A percentile compares a stretch with the other conserved stretches of the same genome.
Conservation (phyloP, 306 rosid genomes). For the Vigna unguiculata region DNA sequence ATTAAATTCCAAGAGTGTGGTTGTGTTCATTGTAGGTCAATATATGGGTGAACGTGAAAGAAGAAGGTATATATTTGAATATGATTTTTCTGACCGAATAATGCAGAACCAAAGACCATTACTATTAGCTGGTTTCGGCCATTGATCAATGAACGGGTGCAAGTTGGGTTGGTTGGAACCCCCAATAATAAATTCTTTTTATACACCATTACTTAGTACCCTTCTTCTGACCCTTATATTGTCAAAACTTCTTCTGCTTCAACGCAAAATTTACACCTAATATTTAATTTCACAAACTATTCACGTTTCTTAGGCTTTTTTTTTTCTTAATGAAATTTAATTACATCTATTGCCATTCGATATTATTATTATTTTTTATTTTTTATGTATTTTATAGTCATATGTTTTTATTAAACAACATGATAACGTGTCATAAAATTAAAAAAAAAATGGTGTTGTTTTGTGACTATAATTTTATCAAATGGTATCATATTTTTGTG, state of each 20-base stretch:
- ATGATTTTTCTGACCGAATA: conserved; percentile 46
- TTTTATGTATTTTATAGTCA: too few species aligned
- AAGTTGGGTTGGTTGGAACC: conserved; percentile 31
- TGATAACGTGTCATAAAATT: too few species aligned
- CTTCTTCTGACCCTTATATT: conserved; percentile 39
- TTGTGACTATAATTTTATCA: too few species aligned
- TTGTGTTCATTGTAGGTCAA: conserved; percentile 31
- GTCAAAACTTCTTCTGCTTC: neutral
- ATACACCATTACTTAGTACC: conserved; percentile 1
- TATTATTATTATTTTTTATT: too few species aligned
- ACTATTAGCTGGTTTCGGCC: conserved; percentile 27
- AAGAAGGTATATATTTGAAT: conserved; percentile 32
- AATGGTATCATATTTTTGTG: too few species aligned
- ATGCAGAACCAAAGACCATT: neutral
- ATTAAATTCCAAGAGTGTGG: neutral
- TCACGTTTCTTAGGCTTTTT: too few species aligned
- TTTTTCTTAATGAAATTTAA: too few species aligned
- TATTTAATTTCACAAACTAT: neutral
- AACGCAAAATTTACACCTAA: neutral
- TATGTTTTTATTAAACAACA: too few species aligned
- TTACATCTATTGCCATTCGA: too few species aligned
- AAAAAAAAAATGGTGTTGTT: too few species aligned
- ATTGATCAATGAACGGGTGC: conserved; percentile 18
- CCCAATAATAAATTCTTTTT: neutral
- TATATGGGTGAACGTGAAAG: conserved; percentile 6